These are phyloP conservation scores for Calonectria multiphialidica DNA, from an alignment of 2,329 filamentous ascomycete genomes.

Conservation along the genomic window DNA sequence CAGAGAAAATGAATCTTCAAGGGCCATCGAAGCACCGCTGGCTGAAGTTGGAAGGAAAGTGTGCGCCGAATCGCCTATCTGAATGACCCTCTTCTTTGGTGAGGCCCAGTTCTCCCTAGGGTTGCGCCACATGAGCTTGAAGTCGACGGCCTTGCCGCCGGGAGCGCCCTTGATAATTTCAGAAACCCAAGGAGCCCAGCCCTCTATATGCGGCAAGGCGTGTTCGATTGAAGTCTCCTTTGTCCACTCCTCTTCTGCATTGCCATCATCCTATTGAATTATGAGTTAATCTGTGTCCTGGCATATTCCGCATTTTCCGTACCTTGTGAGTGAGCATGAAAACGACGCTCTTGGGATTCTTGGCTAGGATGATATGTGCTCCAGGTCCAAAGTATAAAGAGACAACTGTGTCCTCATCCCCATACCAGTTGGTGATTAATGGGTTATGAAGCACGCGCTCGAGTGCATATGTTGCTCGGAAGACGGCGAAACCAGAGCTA, in stretches of 20 bases:
- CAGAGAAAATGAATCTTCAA: not conserved
- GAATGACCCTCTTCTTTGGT: conserved; percentile 47
- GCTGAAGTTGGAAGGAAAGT: not conserved
- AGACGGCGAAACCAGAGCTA: not conserved
- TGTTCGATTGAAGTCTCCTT: not conserved
- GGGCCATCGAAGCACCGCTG: not conserved
- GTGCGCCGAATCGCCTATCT: conserved; percentile 49
- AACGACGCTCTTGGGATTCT: not conserved
- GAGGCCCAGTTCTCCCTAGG: conserved; percentile 54
- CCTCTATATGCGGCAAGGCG: not conserved
- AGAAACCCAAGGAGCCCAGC: not conserved
- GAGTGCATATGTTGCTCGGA: not conserved
- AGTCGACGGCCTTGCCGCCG: conserved; percentile 49
- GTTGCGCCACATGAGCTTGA: conserved; percentile 56
- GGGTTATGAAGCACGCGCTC: not conserved
- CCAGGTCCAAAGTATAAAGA: not conserved
- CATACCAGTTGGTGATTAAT: not conserved
- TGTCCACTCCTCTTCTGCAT: not conserved
- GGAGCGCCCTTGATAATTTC: conserved; percentile 23
- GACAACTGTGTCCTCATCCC: not conserved
- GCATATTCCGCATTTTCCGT: not conserved
- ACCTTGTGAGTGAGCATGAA: not conserved
- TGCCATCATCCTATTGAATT: not conserved
- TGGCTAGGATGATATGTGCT: not conserved
- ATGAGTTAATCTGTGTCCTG: not conserved